Conservation (phyloP, 106 monocot species). For the Gastrodia elata region DNA sequence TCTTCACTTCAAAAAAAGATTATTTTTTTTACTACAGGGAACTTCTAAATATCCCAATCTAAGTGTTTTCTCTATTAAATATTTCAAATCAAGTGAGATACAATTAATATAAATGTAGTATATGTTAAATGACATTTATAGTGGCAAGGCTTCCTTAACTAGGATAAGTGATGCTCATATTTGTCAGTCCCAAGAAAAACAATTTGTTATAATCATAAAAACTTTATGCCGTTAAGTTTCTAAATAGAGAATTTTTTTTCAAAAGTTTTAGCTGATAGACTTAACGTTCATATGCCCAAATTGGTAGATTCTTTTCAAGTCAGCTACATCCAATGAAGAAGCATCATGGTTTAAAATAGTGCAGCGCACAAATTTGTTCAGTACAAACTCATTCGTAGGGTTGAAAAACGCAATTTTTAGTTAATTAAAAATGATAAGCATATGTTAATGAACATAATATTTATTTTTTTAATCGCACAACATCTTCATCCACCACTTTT, state of each 20-base stretch:
- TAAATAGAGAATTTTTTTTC: not conserved
- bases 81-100: not conserved
- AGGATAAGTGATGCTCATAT: not conserved
- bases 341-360: not conserved
- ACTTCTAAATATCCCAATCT: not conserved
- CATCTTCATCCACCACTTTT: not conserved
- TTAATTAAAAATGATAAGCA: not conserved
- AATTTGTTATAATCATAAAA: not conserved
- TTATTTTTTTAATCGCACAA: not conserved
- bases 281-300: not conserved
- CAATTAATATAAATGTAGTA: not conserved
- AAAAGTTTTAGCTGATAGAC: not conserved
- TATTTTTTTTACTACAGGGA: not conserved
- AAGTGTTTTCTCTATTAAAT: not conserved
- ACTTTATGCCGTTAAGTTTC: not conserved
- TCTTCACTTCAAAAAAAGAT: not conserved
- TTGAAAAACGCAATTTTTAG: not conserved
- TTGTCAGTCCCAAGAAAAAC: not conserved
- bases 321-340: not conserved
- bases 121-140: not conserved
- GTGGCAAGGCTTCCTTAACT: not conserved
- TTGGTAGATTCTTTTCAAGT: not conserved
- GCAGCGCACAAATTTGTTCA: not conserved
- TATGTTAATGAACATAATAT: not conserved
- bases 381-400: not conserved